A percentile compares a stretch with the other conserved stretches of the same genome.
These are phyloP conservation scores for Fusarium succisae DNA, from an alignment of 2,329 filamentous ascomycete genomes.

Conservation along the genomic window DNA sequence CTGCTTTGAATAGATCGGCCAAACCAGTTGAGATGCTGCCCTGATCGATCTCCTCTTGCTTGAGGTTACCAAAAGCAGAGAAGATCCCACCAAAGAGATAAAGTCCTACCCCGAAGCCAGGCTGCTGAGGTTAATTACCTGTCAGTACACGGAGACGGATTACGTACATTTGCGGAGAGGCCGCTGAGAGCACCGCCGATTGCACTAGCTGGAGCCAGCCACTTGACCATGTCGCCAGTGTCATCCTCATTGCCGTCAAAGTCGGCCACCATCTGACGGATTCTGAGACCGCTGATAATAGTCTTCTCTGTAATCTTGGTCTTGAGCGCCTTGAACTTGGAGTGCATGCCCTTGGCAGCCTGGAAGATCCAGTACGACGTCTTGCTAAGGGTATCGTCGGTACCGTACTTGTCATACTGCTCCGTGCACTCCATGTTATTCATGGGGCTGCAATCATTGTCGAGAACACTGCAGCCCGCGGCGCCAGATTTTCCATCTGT, in stretches of 20 bases:
- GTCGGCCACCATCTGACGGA: constrained; percentile 3
- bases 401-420: constrained; percentile 9
- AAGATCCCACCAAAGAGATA: neutral
- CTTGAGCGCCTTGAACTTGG: constrained; percentile 1
- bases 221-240: neutral
- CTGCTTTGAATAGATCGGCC: neutral
- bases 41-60: constrained; percentile 8
- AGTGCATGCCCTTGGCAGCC: constrained; percentile 12
- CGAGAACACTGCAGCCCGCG: neutral
- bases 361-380: constrained; percentile 26
- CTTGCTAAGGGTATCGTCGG: neutral
- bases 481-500: constrained; percentile 12
- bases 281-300: neutral
- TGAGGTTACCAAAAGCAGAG: neutral
- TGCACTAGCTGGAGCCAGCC: neutral
- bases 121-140: neutral
- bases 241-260: neutral
- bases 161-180: neutral
- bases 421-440: constrained; percentile 1
- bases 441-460: neutral
- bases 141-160: fast-evolving
- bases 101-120: neutral
- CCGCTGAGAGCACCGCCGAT: constrained; percentile 4
- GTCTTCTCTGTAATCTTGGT: neutral
- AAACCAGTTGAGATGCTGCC: neutral